Base-by-base conservation (phyloP, 139 green algal genomes). In the Haematococcus sp. region DNA sequence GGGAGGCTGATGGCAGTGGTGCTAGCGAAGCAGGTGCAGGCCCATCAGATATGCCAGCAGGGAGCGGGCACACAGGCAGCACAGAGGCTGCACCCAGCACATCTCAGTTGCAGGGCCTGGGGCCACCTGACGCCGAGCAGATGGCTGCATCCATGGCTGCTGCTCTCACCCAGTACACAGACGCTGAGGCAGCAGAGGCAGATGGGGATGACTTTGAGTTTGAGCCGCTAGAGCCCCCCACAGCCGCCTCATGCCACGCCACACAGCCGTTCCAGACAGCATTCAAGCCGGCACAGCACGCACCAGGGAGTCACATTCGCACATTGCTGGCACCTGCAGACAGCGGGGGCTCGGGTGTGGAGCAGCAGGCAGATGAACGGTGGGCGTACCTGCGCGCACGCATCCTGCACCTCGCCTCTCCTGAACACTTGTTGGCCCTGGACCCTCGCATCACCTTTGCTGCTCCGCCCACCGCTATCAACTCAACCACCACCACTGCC, bases 181-280 rank as follows among this genome's bases (percentile, higher is more conserved):
- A 76, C 20, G 4, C 44, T 20, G 66, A 77, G 7, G 80, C 80
- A 28, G 68, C 68, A 40, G 80, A 66, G 51, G 40, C 76, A 40
- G 81, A 86, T 52, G 55, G 28, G 0, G 76, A 86, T 30, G 73
- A 69, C 56, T 75, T 76, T 32, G 76, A 46, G 1, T 86, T 78
- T 35, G 81, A 86, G 27, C 65, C 75, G 0, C 52, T 78, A 20
- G 76, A 80, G 27, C 43, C 27, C 4, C 17, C n/a, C 33, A 23
- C 28, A 32, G 2, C 44, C 54, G 25, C 31, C 25, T 68, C 33
- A 34, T n/a, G 19, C n/a, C n/a, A n/a, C n/a, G n/a, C n/a, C n/a
- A n/a, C n/a, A n/a, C n/a, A n/a, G n/a, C n/a, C n/a, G n/a, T n/a
- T n/a, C 58, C 70, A 34, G 28, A n/a, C n/a, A 30, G 58, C 23